Evolutionary conservation across 2,329 filamentous ascomycete genomes (phyloP), one percentile per base, ranked within the genome.

Genomic region (Ceratocystis destructans): DNA sequence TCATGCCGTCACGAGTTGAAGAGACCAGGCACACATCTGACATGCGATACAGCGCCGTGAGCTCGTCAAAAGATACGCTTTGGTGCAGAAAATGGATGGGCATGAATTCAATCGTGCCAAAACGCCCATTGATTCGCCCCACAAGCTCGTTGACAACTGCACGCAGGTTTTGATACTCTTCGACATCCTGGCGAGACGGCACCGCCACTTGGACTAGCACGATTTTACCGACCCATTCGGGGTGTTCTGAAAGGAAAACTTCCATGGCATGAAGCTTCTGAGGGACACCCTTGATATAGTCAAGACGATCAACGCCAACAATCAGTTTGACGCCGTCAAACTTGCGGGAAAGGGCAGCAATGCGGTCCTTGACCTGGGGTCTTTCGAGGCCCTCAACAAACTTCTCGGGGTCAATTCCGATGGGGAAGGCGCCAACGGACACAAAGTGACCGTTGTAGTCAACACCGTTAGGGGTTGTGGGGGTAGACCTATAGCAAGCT

Each of bases 71-170:
- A 62, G 86, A 86, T 73, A 97, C 91, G 3, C 90, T 96, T 78
- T 96, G 95, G 79, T 97, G 94, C 72, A 97, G 86, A 79, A 96
- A 97, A 77, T 97, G 94, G 71, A 99, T 97, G 0, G 94, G 94
- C 88, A 96, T 96, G 78, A 96, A 97, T 76, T 97, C 93, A 72
- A 97, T 88, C 41, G 92, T 96, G 74, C 93, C 92, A 73, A 96
- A 97, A 74, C 89, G 91, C 73, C 94, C 94, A 74, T 99, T 99
- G 78, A 99, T 97, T 69, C 93, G 85, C 46, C 94, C 94, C 15
- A 97, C 93, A 10, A 97, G 83, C 78, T 99, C 94, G 75, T 97
- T 99, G 73, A 96, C 92, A 3, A 96, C 90, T 22, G 92, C 91
- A 33, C 93, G 87, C 45, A 99, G 81, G 73, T 97, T 96, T 75